Evolutionary conservation across 2,329 filamentous ascomycete genomes (phyloP).

Genomic region (Parafenestella ontariensis): DNA sequence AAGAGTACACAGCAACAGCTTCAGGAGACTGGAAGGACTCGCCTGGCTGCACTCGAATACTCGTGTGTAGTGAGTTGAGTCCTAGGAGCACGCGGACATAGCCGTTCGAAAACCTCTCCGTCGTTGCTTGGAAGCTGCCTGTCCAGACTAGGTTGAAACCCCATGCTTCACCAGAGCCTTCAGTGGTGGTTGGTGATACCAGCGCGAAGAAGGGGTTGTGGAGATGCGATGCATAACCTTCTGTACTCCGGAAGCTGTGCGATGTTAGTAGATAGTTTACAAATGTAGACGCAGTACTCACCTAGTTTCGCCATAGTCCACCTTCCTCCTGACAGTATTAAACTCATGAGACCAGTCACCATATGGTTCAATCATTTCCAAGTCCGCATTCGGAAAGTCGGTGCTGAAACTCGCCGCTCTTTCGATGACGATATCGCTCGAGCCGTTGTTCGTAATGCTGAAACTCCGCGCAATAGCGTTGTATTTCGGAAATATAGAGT

Average conservation of each 20-base stretch:
- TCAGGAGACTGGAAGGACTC: conserved; percentile 68
- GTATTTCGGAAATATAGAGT: conserved; percentile 68
- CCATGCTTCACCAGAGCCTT: conserved; percentile 67
- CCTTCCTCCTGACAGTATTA: conserved; percentile 60
- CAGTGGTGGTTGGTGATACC: conserved; percentile 64
- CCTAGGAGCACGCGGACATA: conserved; percentile 67
- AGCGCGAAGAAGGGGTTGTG: conserved; percentile 71
- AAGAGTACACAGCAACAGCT: conserved; percentile 68
- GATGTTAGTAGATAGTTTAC: conserved; percentile 4
- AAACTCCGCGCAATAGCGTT: conserved; percentile 69
- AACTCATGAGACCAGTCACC: conserved; percentile 70
- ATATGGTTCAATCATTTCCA: conserved; percentile 67
- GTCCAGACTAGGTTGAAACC: conserved; percentile 71
- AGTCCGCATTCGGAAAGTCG: conserved; percentile 66
- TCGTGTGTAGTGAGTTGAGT: conserved; percentile 67
- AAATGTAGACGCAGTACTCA: conserved; percentile 6
- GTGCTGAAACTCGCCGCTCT: conserved; percentile 67
- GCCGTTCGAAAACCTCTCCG: conserved; percentile 68
- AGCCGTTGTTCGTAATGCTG: conserved; percentile 66
- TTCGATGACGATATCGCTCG: conserved; percentile 60
- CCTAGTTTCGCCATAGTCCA: conserved; percentile 61
- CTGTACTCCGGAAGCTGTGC: conserved; percentile 64
- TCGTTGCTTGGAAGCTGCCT: conserved; percentile 67
- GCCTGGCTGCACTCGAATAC: conserved; percentile 63
- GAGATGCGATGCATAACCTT: conserved; percentile 68